These are phyloP conservation scores for Carallia brachiata DNA, from an alignment of 345 rosid species.

Conservation along the genomic window DNA sequence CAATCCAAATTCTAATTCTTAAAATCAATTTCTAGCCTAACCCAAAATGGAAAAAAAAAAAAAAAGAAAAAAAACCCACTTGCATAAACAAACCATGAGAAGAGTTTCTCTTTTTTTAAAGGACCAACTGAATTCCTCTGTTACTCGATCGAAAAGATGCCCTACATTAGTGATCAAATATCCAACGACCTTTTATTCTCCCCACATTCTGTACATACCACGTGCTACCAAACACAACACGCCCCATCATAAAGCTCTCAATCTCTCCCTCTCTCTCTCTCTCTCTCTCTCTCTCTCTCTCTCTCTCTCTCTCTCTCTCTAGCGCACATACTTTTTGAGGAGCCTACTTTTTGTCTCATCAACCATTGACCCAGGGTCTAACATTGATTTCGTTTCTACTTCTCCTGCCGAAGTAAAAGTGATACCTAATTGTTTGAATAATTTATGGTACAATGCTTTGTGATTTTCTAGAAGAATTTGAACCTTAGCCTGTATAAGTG, in stretches of 20 bases:
- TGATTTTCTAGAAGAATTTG: conserved; percentile 3
- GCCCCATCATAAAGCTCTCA: conserved; percentile 9
- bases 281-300: background rate
- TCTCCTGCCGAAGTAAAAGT: background rate
- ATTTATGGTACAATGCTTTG: background rate
- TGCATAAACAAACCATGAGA: background rate
- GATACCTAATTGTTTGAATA: conserved; percentile 8
- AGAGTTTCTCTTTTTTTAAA: background rate
- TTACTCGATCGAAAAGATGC: background rate
- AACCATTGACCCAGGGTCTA: conserved; percentile 18
- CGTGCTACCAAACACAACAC: conserved; percentile 22
- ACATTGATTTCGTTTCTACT: conserved; percentile 13
- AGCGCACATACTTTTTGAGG: background rate
- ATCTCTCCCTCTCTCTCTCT: background rate
- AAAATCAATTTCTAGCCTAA: too few relatives aligned
- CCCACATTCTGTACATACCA: conserved; percentile 18
- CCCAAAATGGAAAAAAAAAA: background rate
- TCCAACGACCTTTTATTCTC: conserved; percentile 7
- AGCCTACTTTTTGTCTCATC: conserved; percentile 15
- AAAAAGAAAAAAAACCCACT: background rate
- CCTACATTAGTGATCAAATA: background rate
- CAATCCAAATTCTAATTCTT: too few relatives aligned
- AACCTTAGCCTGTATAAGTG: background rate
- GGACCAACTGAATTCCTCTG: background rate
- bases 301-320: background rate